Conservation (phyloP, 345 rosid genomes). For the Gossypium raimondii region DNA sequence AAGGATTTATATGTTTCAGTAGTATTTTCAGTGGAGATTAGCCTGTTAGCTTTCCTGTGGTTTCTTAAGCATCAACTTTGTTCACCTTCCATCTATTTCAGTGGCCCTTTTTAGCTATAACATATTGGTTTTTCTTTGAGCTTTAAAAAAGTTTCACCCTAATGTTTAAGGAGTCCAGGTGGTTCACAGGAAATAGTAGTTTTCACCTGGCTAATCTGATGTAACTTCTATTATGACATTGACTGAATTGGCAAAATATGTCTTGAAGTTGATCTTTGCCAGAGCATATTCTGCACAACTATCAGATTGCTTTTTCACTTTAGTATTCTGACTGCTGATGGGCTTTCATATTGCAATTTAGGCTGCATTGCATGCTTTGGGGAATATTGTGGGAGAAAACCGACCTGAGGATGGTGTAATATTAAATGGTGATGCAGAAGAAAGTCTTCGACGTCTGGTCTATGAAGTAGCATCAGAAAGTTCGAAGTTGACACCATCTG, state of each 20-base stretch:
- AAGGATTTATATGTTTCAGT: background rate
- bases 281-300: background rate
- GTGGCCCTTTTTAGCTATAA: background rate
- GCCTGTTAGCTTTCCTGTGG: background rate
- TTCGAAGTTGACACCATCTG: conserved; percentile 78
- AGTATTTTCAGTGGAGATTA: background rate
- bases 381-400: conserved; percentile 65
- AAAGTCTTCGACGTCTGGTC: conserved; percentile 54
- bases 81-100: background rate
- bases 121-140: background rate
- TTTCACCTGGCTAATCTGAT: background rate
- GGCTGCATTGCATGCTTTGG: conserved; percentile 88
- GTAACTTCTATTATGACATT: background rate
- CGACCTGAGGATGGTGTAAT: conserved; percentile 44
- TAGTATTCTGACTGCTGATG: background rate
- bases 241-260: background rate
- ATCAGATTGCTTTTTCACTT: background rate
- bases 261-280: background rate
- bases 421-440: conserved; percentile 67
- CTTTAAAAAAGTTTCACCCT: background rate
- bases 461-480: conserved; percentile 76
- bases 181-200: background rate
- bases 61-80: too few species aligned
- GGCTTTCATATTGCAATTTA: conserved; percentile 19
- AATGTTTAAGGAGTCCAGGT: background rate